Base-by-base conservation (phyloP, 345 rosid species). In the Ceriops zippeliana region DNA sequence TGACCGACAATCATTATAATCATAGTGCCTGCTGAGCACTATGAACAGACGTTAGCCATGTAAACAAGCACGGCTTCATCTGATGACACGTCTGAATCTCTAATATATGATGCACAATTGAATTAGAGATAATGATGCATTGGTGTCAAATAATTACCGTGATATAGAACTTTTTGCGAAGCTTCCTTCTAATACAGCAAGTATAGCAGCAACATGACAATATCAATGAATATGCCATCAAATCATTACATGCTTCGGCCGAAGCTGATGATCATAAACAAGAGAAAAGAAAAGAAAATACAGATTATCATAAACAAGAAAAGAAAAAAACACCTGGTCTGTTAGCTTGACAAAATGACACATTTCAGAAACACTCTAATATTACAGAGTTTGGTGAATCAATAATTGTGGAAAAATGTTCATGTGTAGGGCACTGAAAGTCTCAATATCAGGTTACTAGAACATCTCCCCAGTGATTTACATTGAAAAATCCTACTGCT, bases 131-230 rank as follows among this genome's bases (percentile, higher is more conserved):
- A 56, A 49, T 30, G 26, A 61, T 75, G 56, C 56, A 59, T 62
- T 46, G 24, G 24, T 53, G 69, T 61, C 28, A 49, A 72, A 67
- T 61, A 76, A 58, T 58, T 91, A 95, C 99, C 89, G 83, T 76
- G 68, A 95, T 95, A 73, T 90, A 89, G 62, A 91, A 77, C 37
- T 69, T 84, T 81, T 82, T 86, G 70, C 99, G 92, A 60, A 95
- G 97, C 83, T 90, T 91, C 89, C 93, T 85, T 82, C 99, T 84
- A 16, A 91, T 71, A 3, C 99, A 95, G 76, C 99, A 95, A 54
- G 99, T 95, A 66, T 95, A 95, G 84, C 99, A 95, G 79, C 99
- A 95, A 76, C 99, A 95, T 28, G 99, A 95, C 68, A 91, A 75
- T 83, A 95, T 84, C 79, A 91, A 75, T 16, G 99, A 91, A 78